Percentiles rank a stretch among this genome's conserved stretches.
These are phyloP conservation scores for Colletotrichum sojae DNA, from an alignment of 2,329 filamentous ascomycete genomes.

Conservation along the genomic window DNA sequence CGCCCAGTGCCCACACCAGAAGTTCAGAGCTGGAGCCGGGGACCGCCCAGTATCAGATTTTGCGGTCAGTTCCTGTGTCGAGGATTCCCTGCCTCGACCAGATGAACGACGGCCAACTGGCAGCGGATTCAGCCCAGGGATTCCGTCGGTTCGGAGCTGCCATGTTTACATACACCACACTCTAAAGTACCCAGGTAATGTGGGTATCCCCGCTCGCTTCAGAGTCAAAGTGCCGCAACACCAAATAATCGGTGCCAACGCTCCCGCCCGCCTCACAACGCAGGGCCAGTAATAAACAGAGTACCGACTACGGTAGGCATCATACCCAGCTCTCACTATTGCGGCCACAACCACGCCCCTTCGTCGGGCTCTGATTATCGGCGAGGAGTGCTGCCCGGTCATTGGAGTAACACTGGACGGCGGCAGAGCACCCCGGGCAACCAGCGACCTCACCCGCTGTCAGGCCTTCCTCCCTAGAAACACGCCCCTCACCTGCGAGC, in stretches of 20 bases:
- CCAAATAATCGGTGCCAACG: conserved; percentile 6
- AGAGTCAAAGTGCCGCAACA: not conserved
- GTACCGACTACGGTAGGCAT: not conserved
- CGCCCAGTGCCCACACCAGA: conserved; percentile 22
- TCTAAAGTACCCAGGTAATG: too few species aligned
- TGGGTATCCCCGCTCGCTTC: not conserved
- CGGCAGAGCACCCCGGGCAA: conserved; percentile 40
- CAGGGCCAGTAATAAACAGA: conserved; percentile 1
- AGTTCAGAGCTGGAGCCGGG: conserved; percentile 11
- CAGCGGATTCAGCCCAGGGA: not conserved
- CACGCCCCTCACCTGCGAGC: conserved; percentile 33
- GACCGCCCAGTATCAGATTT: conserved; percentile 25
- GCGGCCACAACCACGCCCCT: conserved; percentile 23
- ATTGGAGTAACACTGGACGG: conserved; percentile 38
- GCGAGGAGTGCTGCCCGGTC: conserved; percentile 18
- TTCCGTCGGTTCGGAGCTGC: not conserved
- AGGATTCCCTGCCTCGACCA: conserved; percentile 22
- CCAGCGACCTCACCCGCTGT: conserved; percentile 35
- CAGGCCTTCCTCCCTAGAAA: conserved; percentile 33
- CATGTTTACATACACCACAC: too few species aligned
- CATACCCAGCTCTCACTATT: not conserved
- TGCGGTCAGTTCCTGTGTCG: conserved; percentile 28
- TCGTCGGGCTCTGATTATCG: conserved; percentile 7
- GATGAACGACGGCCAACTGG: conserved; percentile 31
- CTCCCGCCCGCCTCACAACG: conserved; percentile 13